Base-by-base conservation (phyloP, 1,284 basidiomycete species). In the Ceratobasidium theobromae region DNA sequence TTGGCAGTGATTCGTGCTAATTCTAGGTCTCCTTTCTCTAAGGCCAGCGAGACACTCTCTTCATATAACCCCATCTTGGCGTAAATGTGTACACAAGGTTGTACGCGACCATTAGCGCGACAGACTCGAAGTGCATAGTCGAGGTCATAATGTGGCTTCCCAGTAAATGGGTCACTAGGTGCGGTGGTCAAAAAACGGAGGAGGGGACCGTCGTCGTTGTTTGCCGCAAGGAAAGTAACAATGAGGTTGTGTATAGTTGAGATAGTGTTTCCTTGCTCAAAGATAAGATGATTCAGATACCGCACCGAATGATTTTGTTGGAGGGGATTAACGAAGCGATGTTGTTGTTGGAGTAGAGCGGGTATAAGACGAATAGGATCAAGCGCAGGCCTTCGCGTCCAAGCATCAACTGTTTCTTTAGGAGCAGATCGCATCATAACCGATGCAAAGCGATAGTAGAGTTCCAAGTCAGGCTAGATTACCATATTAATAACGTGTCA, bases 31-130 rank as follows among this genome's bases (percentile, higher is more conserved):
- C 93, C 95, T 75, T 93, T 93, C 75, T 92, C 86, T 41, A 99
- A 80, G 0, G 97, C 97, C 38, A 99, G 82, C 75, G 98, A 95
- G 21, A 99, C 96, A 68, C 93, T 95, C 72, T 91, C 92, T 78
- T 99, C 97, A 80, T 89, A 98, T 54, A 98, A 78, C 0, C 93
- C 95, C 94, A 99, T 96, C 79, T 97, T 95, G 8, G 93, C 91
- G 77, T 98, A 99, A 67, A 99, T 96, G 72, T 94, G 89, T 45
- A 99, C 94, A 74, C 95, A 98, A 1, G 96, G 87, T 72, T 95
- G 92, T 30, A 86, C 91, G 52, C 91, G 82, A 4, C 87, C 86
- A 45, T 89, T 82, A 70, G 86, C 84, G 73, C 93, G 93, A 79
- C 95, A 99, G 49, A 97, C 77, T 8, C 97, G 86, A 67, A 99